Conservation (phyloP, 768 basidiomycete genomes). For the Phylloporus rhodoxanthus region DNA sequence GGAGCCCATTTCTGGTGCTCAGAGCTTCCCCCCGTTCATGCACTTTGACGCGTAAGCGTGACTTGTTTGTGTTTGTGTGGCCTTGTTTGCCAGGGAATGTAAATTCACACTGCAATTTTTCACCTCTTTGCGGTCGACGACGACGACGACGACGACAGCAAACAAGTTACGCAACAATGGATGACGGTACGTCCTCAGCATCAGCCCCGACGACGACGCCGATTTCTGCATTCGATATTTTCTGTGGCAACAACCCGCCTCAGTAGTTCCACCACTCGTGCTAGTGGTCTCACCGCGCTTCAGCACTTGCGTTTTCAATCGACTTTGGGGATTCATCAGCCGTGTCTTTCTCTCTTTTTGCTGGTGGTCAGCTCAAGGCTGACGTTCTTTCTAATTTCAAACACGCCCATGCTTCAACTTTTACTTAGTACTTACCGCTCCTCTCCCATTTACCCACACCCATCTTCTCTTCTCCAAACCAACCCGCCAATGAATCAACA, state of each 20-base stretch:
- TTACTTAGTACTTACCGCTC: slow-evolving; percentile 7
- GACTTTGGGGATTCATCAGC: slow-evolving; percentile 23
- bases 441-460: slow-evolving; percentile 13
- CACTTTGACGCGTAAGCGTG: too few relatives aligned
- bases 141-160: slow-evolving; percentile 21
- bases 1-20: neutral
- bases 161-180: slow-evolving; percentile 39
- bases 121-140: slow-evolving; percentile 3
- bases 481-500: slow-evolving; percentile 32
- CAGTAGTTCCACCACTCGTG: slow-evolving; percentile 27
- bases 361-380: slow-evolving; percentile 34
- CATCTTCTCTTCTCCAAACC: slow-evolving; percentile 21
- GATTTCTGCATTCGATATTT: slow-evolving; percentile 40
- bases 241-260: slow-evolving; percentile 34
- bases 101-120: neutral
- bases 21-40: too few relatives aligned
- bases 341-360: slow-evolving; percentile 8
- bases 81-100: slow-evolving; percentile 10
- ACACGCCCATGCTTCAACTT: slow-evolving; percentile 2
- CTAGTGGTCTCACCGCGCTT: slow-evolving; percentile 29
- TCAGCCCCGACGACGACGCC: slow-evolving; percentile 62
- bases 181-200: slow-evolving; percentile 82
- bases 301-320: slow-evolving; percentile 26
- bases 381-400: slow-evolving; percentile 18
- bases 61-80: slow-evolving; percentile 16